phyloP scores from a whole-genome alignment of 2,329 filamentous ascomycete genomes.

The Verticillium klebahnii region DNA sequence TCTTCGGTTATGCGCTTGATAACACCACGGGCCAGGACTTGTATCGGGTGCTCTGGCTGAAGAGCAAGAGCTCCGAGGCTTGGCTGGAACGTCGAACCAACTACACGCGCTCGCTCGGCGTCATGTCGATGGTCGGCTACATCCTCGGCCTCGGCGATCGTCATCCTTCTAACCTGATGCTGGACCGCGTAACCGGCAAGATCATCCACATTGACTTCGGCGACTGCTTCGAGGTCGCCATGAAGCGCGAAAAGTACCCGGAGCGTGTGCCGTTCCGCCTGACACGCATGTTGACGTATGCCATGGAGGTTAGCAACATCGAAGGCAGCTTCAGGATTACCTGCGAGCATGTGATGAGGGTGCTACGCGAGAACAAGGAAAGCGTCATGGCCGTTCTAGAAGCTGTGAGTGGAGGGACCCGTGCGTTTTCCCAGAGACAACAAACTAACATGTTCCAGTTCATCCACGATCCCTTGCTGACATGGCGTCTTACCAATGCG shows the following conservation, averaged over 20 bases:
- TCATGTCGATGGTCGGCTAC: conserved; percentile 99
- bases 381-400: conserved; percentile 97
- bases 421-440: not conserved
- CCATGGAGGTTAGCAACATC: conserved; percentile 99
- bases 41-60: conserved; percentile 96
- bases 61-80: conserved; percentile 95
- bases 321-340: conserved; percentile 98
- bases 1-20: conserved; percentile 97
- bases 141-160: conserved; percentile 95
- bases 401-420: conserved; percentile 55
- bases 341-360: conserved; percentile 97
- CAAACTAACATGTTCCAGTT: conserved; percentile 55
- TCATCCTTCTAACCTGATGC: conserved; percentile 96
- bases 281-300: conserved; percentile 97
- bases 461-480: conserved; percentile 98
- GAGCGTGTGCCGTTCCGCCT: conserved; percentile 96
- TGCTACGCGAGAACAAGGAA: conserved; percentile 94
- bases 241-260: conserved; percentile 99
- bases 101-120: conserved; percentile 92
- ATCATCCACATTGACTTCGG: conserved; percentile 99
- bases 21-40: conserved; percentile 98
- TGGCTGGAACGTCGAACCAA: conserved; percentile 99
- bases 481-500: conserved; percentile 77
- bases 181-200: conserved; percentile 92
- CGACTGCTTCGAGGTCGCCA: conserved; percentile 98